Conservation (phyloP, 805 yeast genomes). For the Debaryomyces tyrocola region DNA sequence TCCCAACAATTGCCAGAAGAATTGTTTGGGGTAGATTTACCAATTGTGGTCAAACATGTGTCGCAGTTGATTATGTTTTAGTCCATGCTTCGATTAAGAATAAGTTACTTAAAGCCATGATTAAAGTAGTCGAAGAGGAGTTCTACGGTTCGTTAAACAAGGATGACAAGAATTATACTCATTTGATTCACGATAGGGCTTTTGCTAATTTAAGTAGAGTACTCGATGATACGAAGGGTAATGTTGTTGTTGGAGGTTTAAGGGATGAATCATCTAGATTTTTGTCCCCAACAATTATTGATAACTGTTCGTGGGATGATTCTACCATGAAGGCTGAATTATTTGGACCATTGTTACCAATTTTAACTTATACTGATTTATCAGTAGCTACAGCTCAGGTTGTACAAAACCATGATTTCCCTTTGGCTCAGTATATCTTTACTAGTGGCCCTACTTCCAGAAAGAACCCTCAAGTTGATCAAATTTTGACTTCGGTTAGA, state of each 20-base stretch:
- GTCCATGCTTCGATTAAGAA: conserved; percentile 61
- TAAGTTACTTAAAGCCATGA: conserved; percentile 45
- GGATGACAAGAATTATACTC: conserved; percentile 44
- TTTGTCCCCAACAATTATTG: conserved; percentile 74
- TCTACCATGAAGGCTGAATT: conserved; percentile 71
- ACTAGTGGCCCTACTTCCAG: conserved; percentile 44
- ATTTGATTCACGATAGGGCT: conserved; percentile 57
- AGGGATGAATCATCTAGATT: conserved; percentile 40
- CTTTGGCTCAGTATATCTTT: conserved; percentile 78
- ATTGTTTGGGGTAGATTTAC: conserved; percentile 74
- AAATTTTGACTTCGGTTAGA: conserved; percentile 52
- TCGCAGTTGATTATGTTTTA: conserved; percentile 80
- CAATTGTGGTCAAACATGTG: conserved; percentile 90
- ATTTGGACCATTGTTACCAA: conserved; percentile 85
- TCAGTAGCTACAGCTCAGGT: conserved; percentile 45
- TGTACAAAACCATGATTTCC: conserved; percentile 59
- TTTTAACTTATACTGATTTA: conserved; percentile 53
- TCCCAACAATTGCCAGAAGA: conserved; percentile 53
- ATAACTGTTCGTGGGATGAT: conserved; percentile 64
- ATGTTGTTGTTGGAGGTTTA: conserved; percentile 49
- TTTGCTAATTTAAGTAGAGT: conserved; percentile 46
- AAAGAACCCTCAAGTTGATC: conserved; percentile 37
- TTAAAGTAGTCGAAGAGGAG: conserved; percentile 39
- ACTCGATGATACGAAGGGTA: conserved; percentile 52
- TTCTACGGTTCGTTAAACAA: conserved; percentile 43